Conservation (phyloP, 73 alveolate genomes). For the Breviolum minutum region DNA sequence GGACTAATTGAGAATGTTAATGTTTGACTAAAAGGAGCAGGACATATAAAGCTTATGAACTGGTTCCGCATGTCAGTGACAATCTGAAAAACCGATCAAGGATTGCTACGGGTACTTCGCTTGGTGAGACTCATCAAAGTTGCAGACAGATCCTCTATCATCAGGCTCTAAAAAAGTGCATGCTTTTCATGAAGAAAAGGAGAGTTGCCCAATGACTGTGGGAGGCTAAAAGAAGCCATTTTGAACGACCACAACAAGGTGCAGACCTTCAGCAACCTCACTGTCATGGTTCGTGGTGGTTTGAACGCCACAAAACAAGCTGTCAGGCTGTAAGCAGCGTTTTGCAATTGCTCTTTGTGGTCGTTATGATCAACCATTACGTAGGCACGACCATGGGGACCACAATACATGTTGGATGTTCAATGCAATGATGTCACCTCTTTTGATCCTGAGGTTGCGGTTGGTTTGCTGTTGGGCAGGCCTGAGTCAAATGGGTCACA, state of each 20-base stretch:
- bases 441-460: conserved; percentile 12
- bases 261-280: not conserved
- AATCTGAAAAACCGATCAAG: not conserved
- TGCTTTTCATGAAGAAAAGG: not conserved
- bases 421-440: not conserved
- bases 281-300: no score
- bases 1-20: no score
- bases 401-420: not conserved
- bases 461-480: conserved; percentile 80
- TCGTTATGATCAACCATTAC: conserved; percentile 70
- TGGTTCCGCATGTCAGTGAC: no score
- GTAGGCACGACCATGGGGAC: not conserved
- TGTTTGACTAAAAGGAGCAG: no score
- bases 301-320: no score
- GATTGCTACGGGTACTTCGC: conserved; percentile 43
- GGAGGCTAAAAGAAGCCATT: conserved; percentile 43
- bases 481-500: not conserved
- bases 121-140: conserved; percentile 42
- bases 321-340: conserved; percentile 64
- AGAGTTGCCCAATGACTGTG: not conserved
- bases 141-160: conserved; percentile 26
- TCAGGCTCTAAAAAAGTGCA: not conserved
- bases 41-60: no score
- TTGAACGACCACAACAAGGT: conserved; percentile 66
- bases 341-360: conserved; percentile 61